phyloP scores from a whole-genome alignment of 495 filamentous ascomycete species.

The Xylona heveae region DNA sequence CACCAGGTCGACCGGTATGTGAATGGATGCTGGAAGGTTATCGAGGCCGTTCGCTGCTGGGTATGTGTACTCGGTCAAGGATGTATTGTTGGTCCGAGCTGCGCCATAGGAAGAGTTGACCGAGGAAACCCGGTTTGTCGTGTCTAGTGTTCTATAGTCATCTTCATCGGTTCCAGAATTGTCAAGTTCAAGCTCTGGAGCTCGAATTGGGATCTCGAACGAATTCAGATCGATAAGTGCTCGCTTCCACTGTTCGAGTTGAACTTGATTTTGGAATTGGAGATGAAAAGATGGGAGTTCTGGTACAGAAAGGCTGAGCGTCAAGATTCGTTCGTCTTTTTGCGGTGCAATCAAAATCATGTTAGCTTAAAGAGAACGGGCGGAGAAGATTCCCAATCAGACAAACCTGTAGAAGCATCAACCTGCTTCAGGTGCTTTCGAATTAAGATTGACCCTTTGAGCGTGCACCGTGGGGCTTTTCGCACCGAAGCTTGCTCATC shows the following conservation, averaged over 20 bases:
- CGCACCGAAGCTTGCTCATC: constrained; percentile 32
- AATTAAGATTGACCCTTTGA: constrained; percentile 96
- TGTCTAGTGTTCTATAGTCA: constrained; percentile 51
- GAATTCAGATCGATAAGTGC: constrained; percentile 69
- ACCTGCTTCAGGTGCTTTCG: constrained; percentile 94
- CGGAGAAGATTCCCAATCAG: no score
- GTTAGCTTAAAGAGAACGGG: no score
- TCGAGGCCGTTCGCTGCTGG: constrained; percentile 27
- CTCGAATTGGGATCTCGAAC: constrained; percentile 24
- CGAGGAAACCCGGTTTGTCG: constrained; percentile 65
- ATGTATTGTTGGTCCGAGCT: constrained; percentile 50
- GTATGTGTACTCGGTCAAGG: constrained; percentile 61
- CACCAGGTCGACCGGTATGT: constrained; percentile 89
- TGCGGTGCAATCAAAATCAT: no score
- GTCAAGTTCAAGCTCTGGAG: constrained; percentile 26
- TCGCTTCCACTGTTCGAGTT: constrained; percentile 82
- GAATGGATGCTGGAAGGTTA: constrained; percentile 39
- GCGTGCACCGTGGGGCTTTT: constrained; percentile 56
- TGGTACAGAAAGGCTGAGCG: constrained; percentile 74
- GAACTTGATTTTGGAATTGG: constrained; percentile 63
- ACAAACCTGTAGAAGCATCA: no score
- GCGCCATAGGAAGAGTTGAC: constrained; percentile 72
- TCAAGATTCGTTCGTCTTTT: constrained; percentile 72
- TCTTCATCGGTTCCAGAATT: constrained; percentile 77
- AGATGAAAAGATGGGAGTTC: constrained; percentile 97